Percentiles rank a stretch among this genome's conserved stretches.
These are phyloP conservation scores for Lactarius trivialis DNA, from an alignment of 768 basidiomycete genomes.

Conservation along the genomic window DNA sequence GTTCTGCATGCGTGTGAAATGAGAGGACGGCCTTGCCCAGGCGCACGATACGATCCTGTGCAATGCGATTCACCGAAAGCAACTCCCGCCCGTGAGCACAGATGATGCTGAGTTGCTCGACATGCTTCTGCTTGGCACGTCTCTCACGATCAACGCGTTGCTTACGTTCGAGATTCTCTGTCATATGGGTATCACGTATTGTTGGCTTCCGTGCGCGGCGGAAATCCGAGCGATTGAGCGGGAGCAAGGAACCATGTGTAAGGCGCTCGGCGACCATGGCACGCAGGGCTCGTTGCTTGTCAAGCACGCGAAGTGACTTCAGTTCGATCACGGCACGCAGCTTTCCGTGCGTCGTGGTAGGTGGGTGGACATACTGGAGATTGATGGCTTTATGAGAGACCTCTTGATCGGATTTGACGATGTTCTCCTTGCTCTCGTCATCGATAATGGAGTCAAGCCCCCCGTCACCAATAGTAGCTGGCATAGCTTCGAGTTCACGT, in stretches of 20 bases:
- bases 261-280: constrained; percentile 82
- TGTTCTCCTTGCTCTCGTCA: constrained; percentile 32
- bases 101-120: constrained; percentile 87
- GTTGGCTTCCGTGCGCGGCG: constrained; percentile 79
- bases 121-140: constrained; percentile 92
- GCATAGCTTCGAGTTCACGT: constrained; percentile 73
- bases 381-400: constrained; percentile 26
- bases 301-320: constrained; percentile 79
- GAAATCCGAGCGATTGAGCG: constrained; percentile 89
- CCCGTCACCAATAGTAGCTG: constrained; percentile 76
- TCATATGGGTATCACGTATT: constrained; percentile 81
- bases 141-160: constrained; percentile 90
- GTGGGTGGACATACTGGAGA: constrained; percentile 40
- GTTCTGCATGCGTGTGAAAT: constrained; percentile 88
- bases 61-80: constrained; percentile 49
- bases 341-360: constrained; percentile 68
- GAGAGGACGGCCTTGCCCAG: constrained; percentile 74
- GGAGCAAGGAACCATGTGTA: constrained; percentile 80
- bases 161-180: constrained; percentile 83
- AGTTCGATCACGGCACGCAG: constrained; percentile 89
- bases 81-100: constrained; percentile 77
- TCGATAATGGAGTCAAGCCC: constrained; percentile 48
- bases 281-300: constrained; percentile 86
- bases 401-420: constrained; percentile 28
- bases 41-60: constrained; percentile 50